phyloP scores from a whole-genome alignment of 768 basidiomycete genomes.

The Suillus clintonianus region DNA sequence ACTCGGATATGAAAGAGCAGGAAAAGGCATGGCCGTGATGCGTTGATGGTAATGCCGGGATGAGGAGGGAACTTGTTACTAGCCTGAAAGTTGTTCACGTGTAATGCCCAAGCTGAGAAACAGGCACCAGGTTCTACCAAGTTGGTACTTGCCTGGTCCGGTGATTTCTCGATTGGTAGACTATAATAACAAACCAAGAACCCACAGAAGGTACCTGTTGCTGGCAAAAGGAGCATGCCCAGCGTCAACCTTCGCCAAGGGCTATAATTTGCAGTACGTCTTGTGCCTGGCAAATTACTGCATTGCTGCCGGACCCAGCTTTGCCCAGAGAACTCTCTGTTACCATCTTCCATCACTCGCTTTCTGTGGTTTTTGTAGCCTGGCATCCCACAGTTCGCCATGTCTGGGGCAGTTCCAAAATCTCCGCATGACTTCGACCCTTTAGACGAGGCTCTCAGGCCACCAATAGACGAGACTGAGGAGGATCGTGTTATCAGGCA shows the following conservation, averaged over 20 bases:
- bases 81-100: not conserved
- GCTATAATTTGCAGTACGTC: conserved; percentile 12
- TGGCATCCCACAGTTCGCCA: conserved; percentile 13
- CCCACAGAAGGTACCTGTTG: conserved; percentile 1
- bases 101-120: conserved; percentile 7
- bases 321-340: not conserved
- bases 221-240: conserved; percentile 3
- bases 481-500: conserved; percentile 56
- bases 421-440: conserved; percentile 47
- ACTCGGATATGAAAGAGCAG: conserved; percentile 3
- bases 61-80: not conserved
- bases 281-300: conserved; percentile 11
- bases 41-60: conserved; percentile 4
- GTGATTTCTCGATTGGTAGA: conserved; percentile 8
- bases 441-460: conserved; percentile 62
- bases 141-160: not conserved
- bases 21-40: conserved; percentile 5
- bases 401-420: conserved; percentile 22
- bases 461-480: conserved; percentile 67
- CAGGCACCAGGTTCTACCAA: not conserved
- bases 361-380: not conserved
- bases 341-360: conserved; percentile 2
- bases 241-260: conserved; percentile 7
- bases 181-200: conserved; percentile 7
- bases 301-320: conserved; percentile 10